A percentile compares a stretch with the other conserved stretches of the same genome.
Conservation (phyloP, 164 flowering plant species). For the Magnolia sinica region DNA sequence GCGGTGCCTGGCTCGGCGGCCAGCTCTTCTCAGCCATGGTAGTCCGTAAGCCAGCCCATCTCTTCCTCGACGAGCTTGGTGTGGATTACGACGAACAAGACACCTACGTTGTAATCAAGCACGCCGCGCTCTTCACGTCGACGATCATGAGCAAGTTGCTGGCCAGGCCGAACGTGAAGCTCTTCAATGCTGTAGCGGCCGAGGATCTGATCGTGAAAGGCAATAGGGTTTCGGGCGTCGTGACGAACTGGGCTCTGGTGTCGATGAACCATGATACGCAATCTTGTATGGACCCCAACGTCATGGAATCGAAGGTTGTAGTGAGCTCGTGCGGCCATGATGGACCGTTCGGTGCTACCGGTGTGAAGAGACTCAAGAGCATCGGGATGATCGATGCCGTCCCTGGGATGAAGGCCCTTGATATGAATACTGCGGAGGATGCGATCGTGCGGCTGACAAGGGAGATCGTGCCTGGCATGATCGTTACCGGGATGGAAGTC, state of each 20-base stretch:
- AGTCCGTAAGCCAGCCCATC: conserved; percentile 78
- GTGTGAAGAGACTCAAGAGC: conserved; percentile 87
- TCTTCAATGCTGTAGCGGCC: conserved; percentile 91
- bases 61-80: conserved; percentile 67
- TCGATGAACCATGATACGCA: conserved; percentile 98
- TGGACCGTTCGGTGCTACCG: conserved; percentile 93
- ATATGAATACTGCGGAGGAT: conserved; percentile 95
- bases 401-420: conserved; percentile 94
- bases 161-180: conserved; percentile 85
- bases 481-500: conserved; percentile 94
- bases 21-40: conserved; percentile 95
- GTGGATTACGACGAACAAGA: conserved; percentile 76
- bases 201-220: conserved; percentile 88
- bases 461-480: conserved; percentile 94
- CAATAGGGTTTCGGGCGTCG: conserved; percentile 68
- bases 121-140: conserved; percentile 86
- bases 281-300: conserved; percentile 97
- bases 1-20: conserved; percentile 98
- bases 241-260: conserved; percentile 98
- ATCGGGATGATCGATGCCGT: conserved; percentile 81
- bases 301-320: conserved; percentile 94
- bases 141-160: conserved; percentile 86
- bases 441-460: conserved; percentile 84
- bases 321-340: conserved; percentile 98
- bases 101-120: conserved; percentile 80